Conservation (phyloP, 202 grass and related monocot species). For the Panicum hallii region DNA sequence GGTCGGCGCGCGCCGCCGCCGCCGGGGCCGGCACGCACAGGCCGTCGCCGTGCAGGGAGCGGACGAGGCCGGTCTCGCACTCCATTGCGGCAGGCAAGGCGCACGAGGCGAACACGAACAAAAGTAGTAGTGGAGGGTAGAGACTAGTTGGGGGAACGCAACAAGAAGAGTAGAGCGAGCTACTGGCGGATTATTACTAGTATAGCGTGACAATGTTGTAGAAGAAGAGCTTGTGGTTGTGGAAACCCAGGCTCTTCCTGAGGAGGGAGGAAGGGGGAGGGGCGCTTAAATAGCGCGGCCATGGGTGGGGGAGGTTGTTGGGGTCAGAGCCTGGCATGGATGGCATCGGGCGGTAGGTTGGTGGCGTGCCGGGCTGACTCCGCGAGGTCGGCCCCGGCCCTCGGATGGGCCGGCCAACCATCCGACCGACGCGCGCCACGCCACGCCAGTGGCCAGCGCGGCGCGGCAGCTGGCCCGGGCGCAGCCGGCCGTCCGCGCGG, state of each 20-base stretch:
- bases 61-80: conserved; percentile 48
- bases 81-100: conserved; percentile 34
- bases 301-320: conserved; percentile 48
- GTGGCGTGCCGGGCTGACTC: conserved; percentile 39
- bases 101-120: not conserved
- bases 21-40: conserved; percentile 46
- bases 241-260: conserved; percentile 62
- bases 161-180: not conserved
- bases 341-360: conserved; percentile 47
- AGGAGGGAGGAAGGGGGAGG: conserved; percentile 21
- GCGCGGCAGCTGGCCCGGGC: not conserved
- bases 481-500: conserved; percentile 24
- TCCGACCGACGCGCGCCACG: conserved; percentile 47
- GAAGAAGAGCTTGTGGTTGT: conserved; percentile 58
- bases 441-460: conserved; percentile 31
- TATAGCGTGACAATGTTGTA: not conserved
- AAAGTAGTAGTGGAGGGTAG: not conserved
- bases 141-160: not conserved
- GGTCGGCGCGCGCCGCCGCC: conserved; percentile 47
- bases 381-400: not conserved
- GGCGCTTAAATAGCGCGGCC: conserved; percentile 62
- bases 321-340: not conserved
- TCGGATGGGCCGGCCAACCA: conserved; percentile 53
- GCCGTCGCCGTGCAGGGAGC: conserved; percentile 56
- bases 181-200: not conserved